phyloP scores from a whole-genome alignment of 2,329 filamentous ascomycete genomes.

The Tolypocladium nubicola region DNA sequence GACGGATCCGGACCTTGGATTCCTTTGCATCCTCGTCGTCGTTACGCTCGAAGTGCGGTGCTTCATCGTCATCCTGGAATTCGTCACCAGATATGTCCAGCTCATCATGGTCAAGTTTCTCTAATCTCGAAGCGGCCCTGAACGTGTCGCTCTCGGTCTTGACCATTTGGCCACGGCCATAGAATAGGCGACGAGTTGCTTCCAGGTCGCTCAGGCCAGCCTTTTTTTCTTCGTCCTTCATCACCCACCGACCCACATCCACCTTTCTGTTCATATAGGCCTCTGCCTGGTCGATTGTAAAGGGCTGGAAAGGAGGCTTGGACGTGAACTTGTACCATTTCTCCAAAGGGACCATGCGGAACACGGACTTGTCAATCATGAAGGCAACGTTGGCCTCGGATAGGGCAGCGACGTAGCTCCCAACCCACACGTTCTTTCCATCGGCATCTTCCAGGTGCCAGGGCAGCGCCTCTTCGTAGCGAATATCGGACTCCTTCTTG shows the following conservation, averaged over 20 bases:
- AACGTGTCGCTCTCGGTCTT: conserved; percentile 61
- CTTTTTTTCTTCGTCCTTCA: conserved; percentile 54
- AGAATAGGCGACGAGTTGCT: conserved; percentile 41
- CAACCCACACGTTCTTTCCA: conserved; percentile 88
- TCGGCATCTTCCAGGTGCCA: conserved; percentile 98
- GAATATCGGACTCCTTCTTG: conserved; percentile 60
- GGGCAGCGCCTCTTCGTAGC: conserved; percentile 90
- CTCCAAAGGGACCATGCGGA: conserved; percentile 83
- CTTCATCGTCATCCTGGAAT: conserved; percentile 85
- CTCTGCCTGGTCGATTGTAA: conserved; percentile 78
- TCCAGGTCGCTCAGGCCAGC: conserved; percentile 47
- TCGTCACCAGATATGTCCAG: conserved; percentile 58
- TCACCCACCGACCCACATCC: conserved; percentile 70
- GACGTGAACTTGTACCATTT: conserved; percentile 88
- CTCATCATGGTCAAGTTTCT: conserved; percentile 62
- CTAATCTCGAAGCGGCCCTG: conserved; percentile 46
- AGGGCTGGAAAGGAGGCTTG: conserved; percentile 68
- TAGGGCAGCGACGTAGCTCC: conserved; percentile 78
- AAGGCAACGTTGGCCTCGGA: conserved; percentile 79
- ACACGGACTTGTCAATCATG: conserved; percentile 56
- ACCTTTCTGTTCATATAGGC: conserved; percentile 70
- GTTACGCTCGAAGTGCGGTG: conserved; percentile 62
- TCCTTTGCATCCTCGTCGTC: conserved; percentile 74
- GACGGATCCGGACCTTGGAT: conserved; percentile 60
- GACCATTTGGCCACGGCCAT: conserved; percentile 44